A percentile compares a stretch with the other conserved stretches of the same genome.
Conservation (phyloP, 148 eudicot genomes). For the Drosera capensis region DNA sequence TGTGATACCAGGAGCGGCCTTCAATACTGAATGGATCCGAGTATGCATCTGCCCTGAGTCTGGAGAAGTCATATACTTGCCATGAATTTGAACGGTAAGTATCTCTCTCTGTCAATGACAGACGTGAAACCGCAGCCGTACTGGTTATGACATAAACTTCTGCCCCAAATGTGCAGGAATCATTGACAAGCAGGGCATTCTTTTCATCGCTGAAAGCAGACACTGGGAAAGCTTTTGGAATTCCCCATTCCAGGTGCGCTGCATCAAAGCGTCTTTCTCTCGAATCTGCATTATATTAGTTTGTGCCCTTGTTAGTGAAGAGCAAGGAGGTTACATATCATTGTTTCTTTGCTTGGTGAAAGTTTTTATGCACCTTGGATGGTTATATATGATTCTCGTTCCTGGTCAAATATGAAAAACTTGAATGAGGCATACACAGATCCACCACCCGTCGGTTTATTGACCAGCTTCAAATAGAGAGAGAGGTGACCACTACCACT, state of each 20-base stretch:
- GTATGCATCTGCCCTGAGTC: neutral
- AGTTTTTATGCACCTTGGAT: neutral
- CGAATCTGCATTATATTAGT: neutral
- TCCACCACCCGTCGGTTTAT: neutral
- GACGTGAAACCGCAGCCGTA: neutral
- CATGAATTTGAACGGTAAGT: neutral
- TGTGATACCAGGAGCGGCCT: neutral
- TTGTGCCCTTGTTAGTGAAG: neutral
- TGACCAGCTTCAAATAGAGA: neutral
- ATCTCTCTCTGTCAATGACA: neutral
- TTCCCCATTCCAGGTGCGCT: neutral
- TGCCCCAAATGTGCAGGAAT: neutral
- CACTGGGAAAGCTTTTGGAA: neutral
- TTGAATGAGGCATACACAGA: neutral
- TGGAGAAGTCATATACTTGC: neutral
- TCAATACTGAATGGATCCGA: neutral
- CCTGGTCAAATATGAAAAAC: conserved; percentile 1
- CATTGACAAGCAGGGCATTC: neutral
- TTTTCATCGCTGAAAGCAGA: neutral
- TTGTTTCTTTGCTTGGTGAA: neutral
- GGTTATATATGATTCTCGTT: neutral
- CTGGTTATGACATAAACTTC: neutral
- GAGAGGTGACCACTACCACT: conserved; percentile 1
- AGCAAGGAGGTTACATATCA: neutral
- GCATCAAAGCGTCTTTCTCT: neutral